Conservation (phyloP, 345 rosid species). For the Lepidium didymum region DNA sequence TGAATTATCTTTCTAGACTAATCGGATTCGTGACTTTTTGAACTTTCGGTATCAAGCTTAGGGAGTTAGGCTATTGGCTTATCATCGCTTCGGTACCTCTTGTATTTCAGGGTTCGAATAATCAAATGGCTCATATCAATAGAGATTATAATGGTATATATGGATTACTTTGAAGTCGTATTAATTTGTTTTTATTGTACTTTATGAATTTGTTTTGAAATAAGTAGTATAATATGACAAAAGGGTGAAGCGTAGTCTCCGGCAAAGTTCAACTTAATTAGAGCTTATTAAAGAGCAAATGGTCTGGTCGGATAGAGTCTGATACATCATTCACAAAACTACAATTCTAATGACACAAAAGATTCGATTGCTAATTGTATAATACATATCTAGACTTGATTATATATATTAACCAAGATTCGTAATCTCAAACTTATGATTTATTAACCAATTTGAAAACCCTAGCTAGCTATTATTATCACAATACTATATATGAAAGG, state of each 20-base stretch:
- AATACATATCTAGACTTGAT: constrained; percentile 1
- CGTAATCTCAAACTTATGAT: background rate
- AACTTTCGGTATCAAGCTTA: no score
- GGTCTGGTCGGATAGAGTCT: constrained; percentile 15
- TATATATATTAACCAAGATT: background rate
- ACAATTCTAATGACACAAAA: constrained; percentile 25
- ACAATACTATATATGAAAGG: background rate
- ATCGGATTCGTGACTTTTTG: no score
- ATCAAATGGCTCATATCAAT: background rate
- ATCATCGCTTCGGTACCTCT: background rate
- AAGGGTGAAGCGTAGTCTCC: constrained; percentile 24
- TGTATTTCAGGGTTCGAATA: background rate
- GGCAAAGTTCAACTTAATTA: constrained; percentile 38
- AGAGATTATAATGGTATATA: background rate
- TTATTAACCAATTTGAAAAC: background rate
- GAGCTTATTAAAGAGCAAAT: constrained; percentile 10
- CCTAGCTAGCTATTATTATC: background rate
- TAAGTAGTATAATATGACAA: constrained; percentile 15
- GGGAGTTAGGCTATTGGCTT: no score
- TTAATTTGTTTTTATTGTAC: background rate
- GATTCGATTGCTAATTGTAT: constrained; percentile 21
- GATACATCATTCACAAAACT: constrained; percentile 24
- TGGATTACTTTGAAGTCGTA: background rate
- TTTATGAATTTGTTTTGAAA: background rate
- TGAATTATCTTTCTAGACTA: no score